phyloP scores from a whole-genome alignment of 2,329 filamentous ascomycete species.

The Colletotrichum sp. region DNA sequence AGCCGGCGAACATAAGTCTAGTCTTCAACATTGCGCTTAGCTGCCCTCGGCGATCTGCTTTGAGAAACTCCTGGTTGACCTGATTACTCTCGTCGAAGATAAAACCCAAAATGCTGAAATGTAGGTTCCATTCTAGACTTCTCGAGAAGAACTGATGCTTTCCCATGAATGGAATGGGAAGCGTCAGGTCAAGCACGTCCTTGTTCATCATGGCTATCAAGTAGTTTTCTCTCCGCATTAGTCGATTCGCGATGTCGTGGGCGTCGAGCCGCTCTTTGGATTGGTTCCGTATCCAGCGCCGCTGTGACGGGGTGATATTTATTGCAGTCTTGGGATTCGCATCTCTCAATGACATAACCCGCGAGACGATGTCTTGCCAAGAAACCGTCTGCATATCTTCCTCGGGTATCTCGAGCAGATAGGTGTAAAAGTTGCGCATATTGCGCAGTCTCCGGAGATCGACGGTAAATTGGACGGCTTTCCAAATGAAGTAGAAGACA shows the following conservation, averaged over 20 bases:
- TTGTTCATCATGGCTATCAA: conserved; percentile 98
- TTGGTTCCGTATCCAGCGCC: conserved; percentile 75
- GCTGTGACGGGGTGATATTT: conserved; percentile 56
- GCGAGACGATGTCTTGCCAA: conserved; percentile 88
- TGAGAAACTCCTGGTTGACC: conserved; percentile 84
- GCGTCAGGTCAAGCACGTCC: conserved; percentile 85
- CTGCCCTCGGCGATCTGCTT: conserved; percentile 77
- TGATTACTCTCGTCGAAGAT: conserved; percentile 91
- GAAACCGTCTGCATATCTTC: conserved; percentile 92
- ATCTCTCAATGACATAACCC: conserved; percentile 83
- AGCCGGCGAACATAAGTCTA: conserved; percentile 81
- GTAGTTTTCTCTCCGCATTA: conserved; percentile 98
- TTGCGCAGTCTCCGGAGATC: conserved; percentile 76
- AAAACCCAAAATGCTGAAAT: conserved; percentile 89
- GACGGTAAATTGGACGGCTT: conserved; percentile 74
- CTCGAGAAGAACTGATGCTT: conserved; percentile 85
- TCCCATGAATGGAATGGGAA: conserved; percentile 83
- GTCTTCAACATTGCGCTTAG: conserved; percentile 79
- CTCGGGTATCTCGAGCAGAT: conserved; percentile 81
- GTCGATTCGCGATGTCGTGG: conserved; percentile 93
- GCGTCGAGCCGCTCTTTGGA: conserved; percentile 95
- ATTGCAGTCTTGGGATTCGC: conserved; percentile 81
- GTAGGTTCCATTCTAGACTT: conserved; percentile 90
- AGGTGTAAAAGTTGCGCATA: conserved; percentile 84
- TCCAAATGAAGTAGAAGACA: conserved; percentile 84